Evolutionary conservation across 495 filamentous ascomycete genomes (phyloP).

Genomic region (Usnea hakonensis): DNA sequence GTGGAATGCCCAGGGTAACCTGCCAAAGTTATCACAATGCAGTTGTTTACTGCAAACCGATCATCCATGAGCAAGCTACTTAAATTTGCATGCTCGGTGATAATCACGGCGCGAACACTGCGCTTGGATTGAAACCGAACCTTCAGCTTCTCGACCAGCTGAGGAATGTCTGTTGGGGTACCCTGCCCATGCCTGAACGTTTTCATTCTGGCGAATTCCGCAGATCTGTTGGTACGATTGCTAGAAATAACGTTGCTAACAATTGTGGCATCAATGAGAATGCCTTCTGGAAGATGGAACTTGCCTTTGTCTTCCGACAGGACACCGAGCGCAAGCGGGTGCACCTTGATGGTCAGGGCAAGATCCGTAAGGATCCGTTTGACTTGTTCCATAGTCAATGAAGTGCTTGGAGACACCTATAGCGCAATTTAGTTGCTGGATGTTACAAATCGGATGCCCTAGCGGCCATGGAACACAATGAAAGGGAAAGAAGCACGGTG

Average conservation of each 20-base stretch:
- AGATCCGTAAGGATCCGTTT: constrained; percentile 3
- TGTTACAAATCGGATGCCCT: not conserved
- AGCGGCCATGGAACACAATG: not conserved
- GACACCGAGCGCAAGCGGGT: constrained; percentile 14
- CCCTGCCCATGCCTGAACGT: not conserved
- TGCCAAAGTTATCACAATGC: constrained; percentile 7
- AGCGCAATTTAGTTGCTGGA: not conserved
- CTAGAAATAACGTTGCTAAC: constrained; percentile 4
- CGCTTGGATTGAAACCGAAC: too few species aligned
- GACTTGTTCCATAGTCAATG: constrained; percentile 4
- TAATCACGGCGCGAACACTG: constrained; percentile 3
- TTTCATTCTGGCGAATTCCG: not conserved
- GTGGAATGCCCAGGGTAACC: constrained; percentile 14
- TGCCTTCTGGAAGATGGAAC: not conserved
- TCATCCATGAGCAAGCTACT: not conserved
- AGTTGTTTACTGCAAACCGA: not conserved
- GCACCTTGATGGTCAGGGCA: constrained; percentile 13
- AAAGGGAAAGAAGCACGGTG: too few species aligned
- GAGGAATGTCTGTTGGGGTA: too few species aligned
- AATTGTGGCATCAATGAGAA: not conserved
- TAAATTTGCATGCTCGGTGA: constrained; percentile 13
- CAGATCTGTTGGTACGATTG: not conserved
- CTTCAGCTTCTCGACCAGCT: too few species aligned
- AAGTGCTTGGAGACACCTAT: not conserved
- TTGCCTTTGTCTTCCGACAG: constrained; percentile 5